These are phyloP conservation scores for Cochlearia excelsa DNA, from an alignment of 345 rosid genomes.

Conservation along the genomic window DNA sequence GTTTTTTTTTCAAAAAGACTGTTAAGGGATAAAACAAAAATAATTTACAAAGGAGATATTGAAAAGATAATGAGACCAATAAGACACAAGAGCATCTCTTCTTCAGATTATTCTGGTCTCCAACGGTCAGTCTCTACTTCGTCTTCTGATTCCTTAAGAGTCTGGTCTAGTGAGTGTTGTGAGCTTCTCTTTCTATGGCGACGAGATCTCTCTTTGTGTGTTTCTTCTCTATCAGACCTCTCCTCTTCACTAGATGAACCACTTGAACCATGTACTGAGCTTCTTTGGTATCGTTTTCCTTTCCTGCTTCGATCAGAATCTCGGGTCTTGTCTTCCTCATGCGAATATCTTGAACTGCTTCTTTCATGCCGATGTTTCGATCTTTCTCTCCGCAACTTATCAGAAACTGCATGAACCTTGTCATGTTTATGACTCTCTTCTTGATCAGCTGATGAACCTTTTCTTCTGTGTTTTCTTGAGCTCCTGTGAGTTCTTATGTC, in stretches of 20 bases:
- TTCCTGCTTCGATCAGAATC: conserved; percentile 20
- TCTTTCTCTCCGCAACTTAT: conserved; percentile 9
- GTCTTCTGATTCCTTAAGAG: conserved; percentile 6
- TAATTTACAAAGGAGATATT: conserved; percentile 2
- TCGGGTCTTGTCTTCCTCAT: neutral
- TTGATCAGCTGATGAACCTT: conserved; percentile 30
- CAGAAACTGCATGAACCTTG: conserved; percentile 1
- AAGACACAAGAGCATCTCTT: too few species aligned
- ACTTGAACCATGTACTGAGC: conserved; percentile 22
- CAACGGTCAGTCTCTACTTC: conserved; percentile 31
- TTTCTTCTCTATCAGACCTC: conserved; percentile 25
- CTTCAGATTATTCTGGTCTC: conserved; percentile 30
- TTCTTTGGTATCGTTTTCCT: conserved; percentile 16
- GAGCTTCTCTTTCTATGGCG: conserved; percentile 34
- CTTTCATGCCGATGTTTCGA: neutral
- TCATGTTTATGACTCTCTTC: conserved; percentile 16
- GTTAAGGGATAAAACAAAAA: neutral
- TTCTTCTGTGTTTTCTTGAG: conserved; percentile 31
- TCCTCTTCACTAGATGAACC: conserved; percentile 32
- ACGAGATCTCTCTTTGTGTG: conserved; percentile 27
- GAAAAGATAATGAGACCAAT: too few species aligned
- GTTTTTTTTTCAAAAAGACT: neutral
- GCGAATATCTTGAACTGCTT: neutral
- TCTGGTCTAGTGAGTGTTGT: conserved; percentile 19
- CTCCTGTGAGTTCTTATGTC: conserved; percentile 31